Percentiles rank a stretch among this genome's conserved stretches.
Evolutionary conservation across 371 early-diverging fungal genomes (phyloP).

Genomic region (Circinella umbellata): DNA sequence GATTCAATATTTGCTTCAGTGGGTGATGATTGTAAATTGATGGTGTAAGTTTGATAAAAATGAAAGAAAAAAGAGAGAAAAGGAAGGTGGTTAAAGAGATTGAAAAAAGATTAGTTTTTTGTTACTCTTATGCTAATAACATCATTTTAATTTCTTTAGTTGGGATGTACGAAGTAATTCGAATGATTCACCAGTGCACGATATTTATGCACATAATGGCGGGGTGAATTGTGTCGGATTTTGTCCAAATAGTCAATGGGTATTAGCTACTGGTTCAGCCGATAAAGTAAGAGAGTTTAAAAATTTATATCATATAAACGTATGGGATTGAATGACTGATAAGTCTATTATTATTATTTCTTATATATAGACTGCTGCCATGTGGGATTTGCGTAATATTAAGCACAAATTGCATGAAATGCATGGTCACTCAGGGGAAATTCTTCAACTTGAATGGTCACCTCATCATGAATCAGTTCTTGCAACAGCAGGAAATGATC

Average conservation of each 20-base stretch:
- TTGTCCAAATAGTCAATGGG: slow-evolving; percentile 86
- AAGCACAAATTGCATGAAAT: slow-evolving; percentile 82
- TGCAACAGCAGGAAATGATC: slow-evolving; percentile 93
- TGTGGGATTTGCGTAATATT: slow-evolving; percentile 98
- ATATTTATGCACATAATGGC: slow-evolving; percentile 87
- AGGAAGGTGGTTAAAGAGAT: neutral
- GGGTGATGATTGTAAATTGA: slow-evolving; percentile 91
- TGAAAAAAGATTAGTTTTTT: no score
- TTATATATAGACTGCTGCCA: slow-evolving; percentile 72
- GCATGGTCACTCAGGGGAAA: slow-evolving; percentile 90
- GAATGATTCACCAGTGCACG: slow-evolving; percentile 66
- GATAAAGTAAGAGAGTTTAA: slow-evolving; percentile 69
- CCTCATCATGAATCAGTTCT: slow-evolving; percentile 94
- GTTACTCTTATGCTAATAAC: no score
- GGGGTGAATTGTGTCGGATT: slow-evolving; percentile 97
- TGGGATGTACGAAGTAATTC: slow-evolving; percentile 71
- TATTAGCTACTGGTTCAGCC: slow-evolving; percentile 95
- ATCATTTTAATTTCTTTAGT: slow-evolving; percentile 39
- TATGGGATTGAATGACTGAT: neutral
- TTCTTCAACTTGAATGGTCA: slow-evolving; percentile 96
- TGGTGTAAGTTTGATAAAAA: slow-evolving; percentile 68
- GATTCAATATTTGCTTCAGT: slow-evolving; percentile 93
- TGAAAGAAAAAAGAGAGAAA: neutral
- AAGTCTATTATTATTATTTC: neutral
- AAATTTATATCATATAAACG: neutral